These are phyloP conservation scores for Schwanniomyces yamadae DNA, from an alignment of 805 yeast genomes.

Conservation along the genomic window DNA sequence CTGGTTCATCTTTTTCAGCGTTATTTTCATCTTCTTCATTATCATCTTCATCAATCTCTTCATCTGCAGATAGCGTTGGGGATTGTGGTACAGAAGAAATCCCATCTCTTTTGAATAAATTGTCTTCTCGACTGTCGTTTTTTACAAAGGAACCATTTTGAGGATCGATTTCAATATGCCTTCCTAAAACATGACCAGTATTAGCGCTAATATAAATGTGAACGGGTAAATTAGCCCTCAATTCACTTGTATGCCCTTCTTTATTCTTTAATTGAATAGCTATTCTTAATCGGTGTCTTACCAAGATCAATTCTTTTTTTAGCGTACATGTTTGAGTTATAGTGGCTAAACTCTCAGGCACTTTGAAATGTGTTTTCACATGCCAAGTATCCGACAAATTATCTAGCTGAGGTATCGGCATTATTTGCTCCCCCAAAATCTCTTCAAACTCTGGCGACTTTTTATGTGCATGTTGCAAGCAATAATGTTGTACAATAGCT, in stretches of 20 bases:
- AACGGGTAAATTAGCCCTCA: constrained; percentile 52
- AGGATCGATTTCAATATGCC: constrained; percentile 31
- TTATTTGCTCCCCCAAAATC: constrained; percentile 25
- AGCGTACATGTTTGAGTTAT: constrained; percentile 45
- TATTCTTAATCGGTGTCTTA: constrained; percentile 46
- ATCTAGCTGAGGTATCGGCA: constrained; percentile 20
- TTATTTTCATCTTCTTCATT: constrained; percentile 21
- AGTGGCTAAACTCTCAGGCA: constrained; percentile 40
- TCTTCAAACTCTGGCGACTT: constrained; percentile 43
- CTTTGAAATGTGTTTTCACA: constrained; percentile 37
- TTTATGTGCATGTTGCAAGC: constrained; percentile 32
- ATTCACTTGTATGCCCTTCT: constrained; percentile 51
- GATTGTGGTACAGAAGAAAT: constrained; percentile 6
- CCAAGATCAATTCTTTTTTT: constrained; percentile 39
- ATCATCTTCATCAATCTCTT: constrained; percentile 11
- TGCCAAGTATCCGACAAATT: constrained; percentile 43
- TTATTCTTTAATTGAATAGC: constrained; percentile 45
- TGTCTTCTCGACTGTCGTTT: constrained; percentile 23
- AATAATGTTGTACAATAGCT: constrained; percentile 31
- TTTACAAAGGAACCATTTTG: constrained; percentile 23
- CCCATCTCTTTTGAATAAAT: constrained; percentile 27
- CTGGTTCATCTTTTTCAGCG: constrained; percentile 27
- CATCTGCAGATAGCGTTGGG: constrained; percentile 7
- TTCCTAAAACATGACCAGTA: constrained; percentile 35
- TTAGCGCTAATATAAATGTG: constrained; percentile 41